phyloP scores from a whole-genome alignment of 345 rosid species.

The Cardiospermum halicacabum region DNA sequence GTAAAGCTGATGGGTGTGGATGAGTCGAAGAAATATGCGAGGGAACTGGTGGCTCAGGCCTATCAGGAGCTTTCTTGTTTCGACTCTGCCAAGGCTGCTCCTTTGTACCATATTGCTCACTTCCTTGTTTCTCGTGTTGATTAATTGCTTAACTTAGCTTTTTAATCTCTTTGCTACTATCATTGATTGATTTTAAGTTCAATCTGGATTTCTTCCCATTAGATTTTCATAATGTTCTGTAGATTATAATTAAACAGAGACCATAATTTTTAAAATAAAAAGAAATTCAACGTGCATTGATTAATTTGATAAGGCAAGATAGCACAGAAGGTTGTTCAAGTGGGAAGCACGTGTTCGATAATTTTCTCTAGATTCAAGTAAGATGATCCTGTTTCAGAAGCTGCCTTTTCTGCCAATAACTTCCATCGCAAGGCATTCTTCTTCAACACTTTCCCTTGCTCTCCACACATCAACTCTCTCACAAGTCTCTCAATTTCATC shows the following conservation, averaged over 20 bases:
- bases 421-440: slow-evolving; percentile 13
- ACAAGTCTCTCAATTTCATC: slow-evolving; percentile 17
- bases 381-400: slow-evolving; percentile 3
- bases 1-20: slow-evolving; percentile 38
- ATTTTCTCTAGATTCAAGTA: not conserved
- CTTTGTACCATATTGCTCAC: slow-evolving; percentile 23
- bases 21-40: slow-evolving; percentile 25
- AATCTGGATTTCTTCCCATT: too few species aligned
- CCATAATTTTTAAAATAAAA: too few species aligned
- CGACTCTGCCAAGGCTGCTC: slow-evolving; percentile 29
- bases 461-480: slow-evolving; percentile 16
- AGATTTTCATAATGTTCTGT: too few species aligned
- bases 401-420: slow-evolving; percentile 5
- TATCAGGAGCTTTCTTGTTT: slow-evolving; percentile 24
- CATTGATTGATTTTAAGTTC: too few species aligned
- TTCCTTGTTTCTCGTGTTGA: too few species aligned
- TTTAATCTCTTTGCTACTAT: too few species aligned
- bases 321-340: too few species aligned
- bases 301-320: too few species aligned
- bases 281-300: too few species aligned
- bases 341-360: slow-evolving; percentile 1
- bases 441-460: slow-evolving; percentile 12
- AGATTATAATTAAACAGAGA: too few species aligned
- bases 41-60: slow-evolving; percentile 27
- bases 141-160: too few species aligned